A percentile compares a stretch with the other conserved stretches of the same genome.
These are phyloP conservation scores for Aspergillus caelatus DNA, from an alignment of 2,329 filamentous ascomycete species.

Conservation along the genomic window DNA sequence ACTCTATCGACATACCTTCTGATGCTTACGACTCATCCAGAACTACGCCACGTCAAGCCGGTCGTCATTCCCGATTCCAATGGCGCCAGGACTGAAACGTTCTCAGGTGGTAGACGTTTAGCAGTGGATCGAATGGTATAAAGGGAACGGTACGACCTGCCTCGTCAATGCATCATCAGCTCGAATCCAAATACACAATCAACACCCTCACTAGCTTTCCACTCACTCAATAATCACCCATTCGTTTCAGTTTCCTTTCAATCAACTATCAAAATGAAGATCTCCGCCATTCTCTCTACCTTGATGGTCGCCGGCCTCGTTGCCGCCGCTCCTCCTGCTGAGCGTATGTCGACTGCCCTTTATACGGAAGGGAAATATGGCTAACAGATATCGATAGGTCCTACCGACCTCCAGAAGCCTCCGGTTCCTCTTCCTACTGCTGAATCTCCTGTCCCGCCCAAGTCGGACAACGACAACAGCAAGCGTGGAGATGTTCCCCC, in stretches of 20 bases:
- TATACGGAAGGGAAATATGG: not conserved
- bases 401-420: not conserved
- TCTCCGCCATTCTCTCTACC: conserved; percentile 6
- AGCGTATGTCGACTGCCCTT: not conserved
- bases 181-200: not conserved
- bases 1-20: not conserved
- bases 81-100: not conserved
- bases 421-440: not conserved
- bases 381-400: not conserved
- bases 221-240: not conserved
- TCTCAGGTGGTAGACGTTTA: not conserved
- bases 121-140: not conserved
- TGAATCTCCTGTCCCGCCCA: not conserved
- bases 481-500: not conserved
- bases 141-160: not conserved
- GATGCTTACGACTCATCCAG: not conserved
- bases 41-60: not conserved
- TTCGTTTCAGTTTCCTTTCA: not conserved
- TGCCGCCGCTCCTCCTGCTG: conserved; percentile 7
- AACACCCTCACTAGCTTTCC: not conserved
- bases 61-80: not conserved
- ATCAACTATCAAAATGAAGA: not conserved
- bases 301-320: conserved; percentile 7
- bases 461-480: not conserved
- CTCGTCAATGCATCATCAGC: not conserved